Percentiles rank a stretch among this genome's conserved stretches.
Evolutionary conservation across 2,329 filamentous ascomycete species (phyloP).

Genomic region (Xylariaceae sp.): DNA sequence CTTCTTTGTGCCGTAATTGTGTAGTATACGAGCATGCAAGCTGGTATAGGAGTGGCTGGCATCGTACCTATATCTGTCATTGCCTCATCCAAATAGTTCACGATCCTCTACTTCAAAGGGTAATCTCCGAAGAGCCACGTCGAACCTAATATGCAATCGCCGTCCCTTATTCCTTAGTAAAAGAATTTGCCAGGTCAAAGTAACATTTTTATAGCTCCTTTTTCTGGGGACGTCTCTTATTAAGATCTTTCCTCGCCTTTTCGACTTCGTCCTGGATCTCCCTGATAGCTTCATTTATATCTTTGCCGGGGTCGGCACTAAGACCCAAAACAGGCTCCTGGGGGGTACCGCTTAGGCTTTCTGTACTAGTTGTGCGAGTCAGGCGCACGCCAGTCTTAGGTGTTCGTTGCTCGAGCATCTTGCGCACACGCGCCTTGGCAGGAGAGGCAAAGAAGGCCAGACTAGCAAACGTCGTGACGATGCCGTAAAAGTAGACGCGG

Average conservation of each 20-base stretch:
- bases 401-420: constrained; percentile 64
- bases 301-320: constrained; percentile 75
- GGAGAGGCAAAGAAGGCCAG: constrained; percentile 83
- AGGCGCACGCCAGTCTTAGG: constrained; percentile 54
- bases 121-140: constrained; percentile 6
- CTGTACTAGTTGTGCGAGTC: constrained; percentile 60
- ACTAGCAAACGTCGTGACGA: constrained; percentile 69
- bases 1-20: no score
- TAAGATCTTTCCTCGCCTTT: constrained; percentile 47
- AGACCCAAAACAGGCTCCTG: constrained; percentile 76
- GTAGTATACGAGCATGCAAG: neutral
- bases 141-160: neutral
- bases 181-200: neutral
- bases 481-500: constrained; percentile 86
- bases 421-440: constrained; percentile 67
- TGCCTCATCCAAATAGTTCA: neutral
- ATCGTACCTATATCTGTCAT: constrained; percentile 16
- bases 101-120: neutral
- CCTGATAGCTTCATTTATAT: constrained; percentile 78
- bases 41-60: neutral
- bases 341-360: constrained; percentile 56
- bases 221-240: constrained; percentile 17
- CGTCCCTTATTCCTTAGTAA: neutral
- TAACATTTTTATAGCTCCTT: constrained; percentile 21
- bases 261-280: constrained; percentile 80